Evolutionary conservation across 148 eudicot species (phyloP), one percentile per base, ranked within the genome.

Genomic region (Euryodendron excelsum): DNA sequence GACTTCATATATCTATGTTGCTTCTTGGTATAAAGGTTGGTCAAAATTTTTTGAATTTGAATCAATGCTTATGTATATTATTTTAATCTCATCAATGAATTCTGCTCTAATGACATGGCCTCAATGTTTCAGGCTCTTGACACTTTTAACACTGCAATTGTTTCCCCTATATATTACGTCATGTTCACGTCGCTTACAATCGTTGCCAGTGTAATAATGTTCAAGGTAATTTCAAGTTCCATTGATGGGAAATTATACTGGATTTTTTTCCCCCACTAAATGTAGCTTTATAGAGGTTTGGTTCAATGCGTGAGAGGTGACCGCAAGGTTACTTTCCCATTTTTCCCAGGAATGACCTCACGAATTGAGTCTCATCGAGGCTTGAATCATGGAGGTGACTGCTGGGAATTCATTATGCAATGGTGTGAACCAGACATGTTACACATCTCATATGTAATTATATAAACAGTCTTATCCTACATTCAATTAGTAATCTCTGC

Each of bases 171-270:
- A 83, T 90, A 90, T 33, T 90, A 88, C 73, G 93, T 88, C 73
- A 80, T 90, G 93, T 90, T 90, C 78, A 90, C 93, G 12, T 81
- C 88, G 53, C 91, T 90, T 61, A 90, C 93, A 10, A 88, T 90
- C 55, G 61, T 88, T 76, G 93, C 93, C 21, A 90, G 91, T 44
- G 84, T 85, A 36, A 88, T 90, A 37, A 88, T 90, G 93, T 88
- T 90, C 78, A 90, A 88, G 93, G 93, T 90, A 86, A 48, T 25
- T 13, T 53, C 30, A 69, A 34, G 36, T 48, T n/a, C 52, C 45
- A 44, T 17, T 20, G 37, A 61, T 61, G 69, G 20, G 25, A 61
- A 44, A 23, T 59, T 41, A 75, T n/a, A 44, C 30, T 75, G 56
- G 53, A 36, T 50, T 31, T 33, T 25, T 34, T 17, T 14, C n/a